These are phyloP conservation scores for Rosa multiflora DNA, from an alignment of 306 rosid species.

Conservation along the genomic window DNA sequence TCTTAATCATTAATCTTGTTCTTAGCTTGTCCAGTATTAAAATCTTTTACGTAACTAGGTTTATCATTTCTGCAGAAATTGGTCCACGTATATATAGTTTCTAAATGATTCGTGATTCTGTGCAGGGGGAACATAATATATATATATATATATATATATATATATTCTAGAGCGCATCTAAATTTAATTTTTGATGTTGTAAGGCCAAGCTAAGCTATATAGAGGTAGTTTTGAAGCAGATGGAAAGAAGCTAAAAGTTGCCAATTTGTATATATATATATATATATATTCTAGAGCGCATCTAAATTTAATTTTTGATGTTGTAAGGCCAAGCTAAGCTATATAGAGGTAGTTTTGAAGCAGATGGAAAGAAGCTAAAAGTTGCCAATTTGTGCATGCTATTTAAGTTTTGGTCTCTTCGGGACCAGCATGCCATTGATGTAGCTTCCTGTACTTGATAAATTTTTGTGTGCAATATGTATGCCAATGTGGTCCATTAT, in stretches of 20 bases:
- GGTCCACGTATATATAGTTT: not conserved
- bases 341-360: not conserved
- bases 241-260: not conserved
- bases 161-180: not conserved
- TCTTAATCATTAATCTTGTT: not conserved
- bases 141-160: not conserved
- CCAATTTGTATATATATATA: no score
- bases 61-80: not conserved
- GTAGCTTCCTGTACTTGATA: not conserved
- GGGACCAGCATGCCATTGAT: constrained; percentile 1
- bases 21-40: not conserved
- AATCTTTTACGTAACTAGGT: not conserved
- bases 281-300: no score
- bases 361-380: not conserved
- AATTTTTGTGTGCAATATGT: not conserved
- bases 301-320: no score
- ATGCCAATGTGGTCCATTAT: constrained; percentile 3
- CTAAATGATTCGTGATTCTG: not conserved
- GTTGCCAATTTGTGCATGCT: not conserved
- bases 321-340: not conserved
- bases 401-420: not conserved
- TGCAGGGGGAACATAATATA: not conserved
- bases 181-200: not conserved
- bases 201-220: not conserved
- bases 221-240: not conserved